phyloP scores from a whole-genome alignment of 345 rosid genomes.

The Syzygium aqueum region DNA sequence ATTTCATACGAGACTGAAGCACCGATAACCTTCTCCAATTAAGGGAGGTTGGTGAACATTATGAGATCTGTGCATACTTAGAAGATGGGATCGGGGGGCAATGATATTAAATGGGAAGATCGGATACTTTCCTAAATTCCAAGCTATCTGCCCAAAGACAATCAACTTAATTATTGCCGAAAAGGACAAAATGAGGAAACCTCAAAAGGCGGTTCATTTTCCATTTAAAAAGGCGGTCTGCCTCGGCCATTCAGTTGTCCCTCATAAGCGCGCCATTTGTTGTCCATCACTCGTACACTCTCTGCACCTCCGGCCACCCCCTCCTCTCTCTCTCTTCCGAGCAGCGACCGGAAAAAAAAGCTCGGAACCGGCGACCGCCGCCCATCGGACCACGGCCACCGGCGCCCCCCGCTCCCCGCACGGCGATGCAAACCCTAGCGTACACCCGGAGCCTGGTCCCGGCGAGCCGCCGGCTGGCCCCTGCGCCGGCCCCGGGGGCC shows the following conservation, averaged over 20 bases:
- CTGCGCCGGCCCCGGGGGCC: not conserved
- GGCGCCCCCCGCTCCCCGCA: not conserved
- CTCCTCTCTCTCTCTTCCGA: not conserved
- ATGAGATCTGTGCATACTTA: no score
- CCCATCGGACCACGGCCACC: not conserved
- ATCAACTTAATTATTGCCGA: not conserved
- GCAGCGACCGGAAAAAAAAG: not conserved
- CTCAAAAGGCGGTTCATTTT: not conserved
- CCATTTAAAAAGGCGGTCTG: not conserved
- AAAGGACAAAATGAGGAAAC: not conserved
- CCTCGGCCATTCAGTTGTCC: not conserved
- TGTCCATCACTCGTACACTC: not conserved
- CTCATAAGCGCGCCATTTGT: conserved; percentile 1
- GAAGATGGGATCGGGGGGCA: no score
- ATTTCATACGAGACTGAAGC: not conserved
- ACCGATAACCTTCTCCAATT: not conserved
- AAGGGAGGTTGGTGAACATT: not conserved
- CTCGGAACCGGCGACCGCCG: not conserved
- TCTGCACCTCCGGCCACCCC: not conserved
- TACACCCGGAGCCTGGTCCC: conserved; percentile 3
- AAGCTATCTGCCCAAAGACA: not conserved
- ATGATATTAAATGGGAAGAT: not conserved
- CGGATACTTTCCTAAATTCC: not conserved
- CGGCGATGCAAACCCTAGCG: conserved; percentile 1
- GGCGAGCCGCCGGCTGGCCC: not conserved